Evolutionary conservation across 2,329 filamentous ascomycete species (phyloP).

Genomic region (Alternaria arbusti): DNA sequence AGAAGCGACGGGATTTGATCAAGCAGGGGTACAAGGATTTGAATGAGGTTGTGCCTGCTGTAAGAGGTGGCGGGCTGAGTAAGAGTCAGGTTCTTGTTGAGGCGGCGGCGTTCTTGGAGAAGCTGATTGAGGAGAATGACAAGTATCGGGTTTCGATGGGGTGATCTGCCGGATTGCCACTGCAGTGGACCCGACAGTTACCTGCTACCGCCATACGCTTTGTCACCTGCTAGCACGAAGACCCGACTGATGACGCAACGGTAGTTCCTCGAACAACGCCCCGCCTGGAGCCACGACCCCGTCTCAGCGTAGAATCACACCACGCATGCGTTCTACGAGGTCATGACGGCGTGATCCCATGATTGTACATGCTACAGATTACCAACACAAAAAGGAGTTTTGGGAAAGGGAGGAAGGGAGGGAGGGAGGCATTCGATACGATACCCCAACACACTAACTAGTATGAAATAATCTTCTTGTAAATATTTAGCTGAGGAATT

Average conservation of each 20-base stretch:
- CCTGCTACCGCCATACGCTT: neutral
- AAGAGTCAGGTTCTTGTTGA: constrained; percentile 81
- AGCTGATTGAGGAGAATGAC: constrained; percentile 70
- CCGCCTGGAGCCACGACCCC: neutral
- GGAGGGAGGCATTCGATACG: neutral
- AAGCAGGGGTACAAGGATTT: constrained; percentile 83
- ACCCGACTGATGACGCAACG: neutral
- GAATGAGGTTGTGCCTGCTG: constrained; percentile 75
- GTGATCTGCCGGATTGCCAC: neutral
- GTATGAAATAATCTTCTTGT: neutral
- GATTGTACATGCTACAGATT: neutral
- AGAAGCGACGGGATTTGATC: constrained; percentile 82
- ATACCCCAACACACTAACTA: neutral
- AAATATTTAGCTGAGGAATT: neutral
- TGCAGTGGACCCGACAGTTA: neutral
- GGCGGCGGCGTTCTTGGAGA: constrained; percentile 79
- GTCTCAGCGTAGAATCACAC: neutral
- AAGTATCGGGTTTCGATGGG: constrained; percentile 13
- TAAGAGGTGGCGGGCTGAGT: constrained; percentile 77
- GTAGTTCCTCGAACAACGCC: neutral
- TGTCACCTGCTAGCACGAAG: neutral
- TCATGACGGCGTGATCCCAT: neutral
- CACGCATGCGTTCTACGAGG: neutral
- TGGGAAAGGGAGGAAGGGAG: neutral
- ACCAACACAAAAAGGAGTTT: neutral